Base-by-base conservation (phyloP, 2,329 filamentous ascomycete species). In the Neonectria hederae region DNA sequence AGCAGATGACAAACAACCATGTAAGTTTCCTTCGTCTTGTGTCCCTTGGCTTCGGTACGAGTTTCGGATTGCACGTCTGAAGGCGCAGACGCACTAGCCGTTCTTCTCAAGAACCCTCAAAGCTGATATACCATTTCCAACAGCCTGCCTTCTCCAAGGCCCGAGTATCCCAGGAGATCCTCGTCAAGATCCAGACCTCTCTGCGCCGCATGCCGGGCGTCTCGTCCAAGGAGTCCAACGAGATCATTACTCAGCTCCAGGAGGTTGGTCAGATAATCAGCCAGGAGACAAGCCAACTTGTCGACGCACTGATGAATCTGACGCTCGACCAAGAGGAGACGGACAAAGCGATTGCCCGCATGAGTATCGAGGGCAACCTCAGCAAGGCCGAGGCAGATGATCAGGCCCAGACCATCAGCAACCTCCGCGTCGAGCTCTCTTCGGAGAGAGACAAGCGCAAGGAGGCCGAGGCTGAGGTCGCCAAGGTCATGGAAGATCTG, bases 161-260 rank as follows among this genome's bases (percentile, higher is more conserved):
- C 4, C 76, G 78, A 9, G 62, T 68, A 7, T 73, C 75, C 43
- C 79, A 81, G 53, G 74, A 78, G 52, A 75, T 78, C 5, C 73
- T 81, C 14, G 75, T 76, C 67, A 78, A 77, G 63, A 72, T 79
- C 3, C 79, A 80, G 61, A 78, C 77, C 5, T 76, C 75, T 3
- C 74, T 81, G n/a, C 77, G 78, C 4, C 76, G 78, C 45, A 79
- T 81, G 76, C 78, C 79, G 7, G 79, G 78, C 10, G 75, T 81
- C 42, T 76, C 78, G 0, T 69, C 75, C 38, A 68, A 69, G 24
- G 76, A 80, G 24, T 76, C 78, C 2, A 70, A 71, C 24, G 77
- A 80, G 59, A 76, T 81, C 28, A 72, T 75, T 32, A 42, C 65
- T 5, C 75, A 77, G 59, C 73, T 81, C 17, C 75, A 79, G 46